Percentiles rank a stretch among this genome's conserved stretches.
Conservation (phyloP, 768 basidiomycete species). For the Omphalotus guepiniiformis region DNA sequence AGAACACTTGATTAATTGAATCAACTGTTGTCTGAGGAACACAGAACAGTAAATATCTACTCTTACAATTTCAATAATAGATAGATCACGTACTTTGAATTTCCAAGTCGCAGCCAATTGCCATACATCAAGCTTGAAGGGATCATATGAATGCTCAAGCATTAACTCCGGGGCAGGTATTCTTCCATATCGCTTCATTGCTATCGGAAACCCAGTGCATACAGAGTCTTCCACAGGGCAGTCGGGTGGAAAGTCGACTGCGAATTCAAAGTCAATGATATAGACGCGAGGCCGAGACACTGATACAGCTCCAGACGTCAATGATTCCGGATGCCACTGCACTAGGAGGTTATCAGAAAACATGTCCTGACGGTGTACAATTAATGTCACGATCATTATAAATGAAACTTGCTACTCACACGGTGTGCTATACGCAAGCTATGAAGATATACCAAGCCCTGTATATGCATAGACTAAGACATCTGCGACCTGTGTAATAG, state of each 20-base stretch:
- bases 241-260: constrained; percentile 22
- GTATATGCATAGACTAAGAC: too few species aligned
- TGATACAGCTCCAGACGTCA: constrained; percentile 11
- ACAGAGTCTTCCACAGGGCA: constrained; percentile 13
- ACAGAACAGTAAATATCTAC: neutral
- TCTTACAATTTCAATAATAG: neutral
- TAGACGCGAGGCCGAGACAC: constrained; percentile 24
- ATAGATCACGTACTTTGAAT: constrained; percentile 14
- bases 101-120: constrained; percentile 19
- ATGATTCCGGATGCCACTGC: constrained; percentile 27
- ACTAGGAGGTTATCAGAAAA: constrained; percentile 27
- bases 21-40: constrained; percentile 12
- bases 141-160: constrained; percentile 17
- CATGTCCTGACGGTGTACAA: constrained; percentile 18
- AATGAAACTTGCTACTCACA: constrained; percentile 13
- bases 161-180: constrained; percentile 20
- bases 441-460: constrained; percentile 21
- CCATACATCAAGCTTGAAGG: constrained; percentile 28
- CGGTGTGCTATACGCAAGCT: constrained; percentile 20
- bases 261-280: constrained; percentile 28
- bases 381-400: neutral
- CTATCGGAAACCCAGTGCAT: constrained; percentile 13
- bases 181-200: constrained; percentile 17
- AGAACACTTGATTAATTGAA: constrained; percentile 14
- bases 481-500: too few species aligned